Base-by-base conservation (phyloP, 1,284 basidiomycete genomes). In the Cystobasidiaceae sp. region DNA sequence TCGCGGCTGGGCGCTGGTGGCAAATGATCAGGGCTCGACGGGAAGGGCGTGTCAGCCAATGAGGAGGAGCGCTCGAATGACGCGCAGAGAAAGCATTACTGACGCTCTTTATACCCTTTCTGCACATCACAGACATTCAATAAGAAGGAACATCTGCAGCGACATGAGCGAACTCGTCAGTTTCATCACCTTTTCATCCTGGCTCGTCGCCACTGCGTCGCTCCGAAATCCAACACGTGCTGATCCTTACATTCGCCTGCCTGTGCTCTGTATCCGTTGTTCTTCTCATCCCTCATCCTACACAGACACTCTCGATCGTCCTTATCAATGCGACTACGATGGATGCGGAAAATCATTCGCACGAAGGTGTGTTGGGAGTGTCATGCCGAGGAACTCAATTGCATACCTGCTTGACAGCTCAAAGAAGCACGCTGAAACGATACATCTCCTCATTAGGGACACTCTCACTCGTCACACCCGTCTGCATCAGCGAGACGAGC, bases 101-200 rank as follows among this genome's bases (percentile, higher is more conserved):
- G 9, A n/a, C 37, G 37, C 37, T 39, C 11, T 49, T 17, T 19
- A 21, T 27, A 27, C 27, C 46, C 27, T 23, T 11, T 8, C 30
- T 7, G 17, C 8, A 19, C 21, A 4, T 5, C 25, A 32, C 63
- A 66, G 63, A 66, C 63, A 4, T 66, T 66, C 63, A 66, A 66
- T 32, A 66, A 66, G 48, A 58, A 58, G 28, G 63, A 66, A 28
- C 63, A 66, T 25, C 46, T 60, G 11, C 63, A 66, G 34, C 15
- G 63, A 15, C 63, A 66, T 23, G 63, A 66, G 56, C 30, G 63
- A 37, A 66, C 63, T 39, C 63, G 63, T 66, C 27, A 66, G 63
- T 60, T 49, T 50, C 25, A 44, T 23, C 4, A 7, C 25, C 43
- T 44, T 17, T 23, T 44, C 25, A n/a, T 23, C 15, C 43, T 44